Conservation (phyloP, 192 early-diverging fungal genomes). For the Spizellomyces punctatus region DNA sequence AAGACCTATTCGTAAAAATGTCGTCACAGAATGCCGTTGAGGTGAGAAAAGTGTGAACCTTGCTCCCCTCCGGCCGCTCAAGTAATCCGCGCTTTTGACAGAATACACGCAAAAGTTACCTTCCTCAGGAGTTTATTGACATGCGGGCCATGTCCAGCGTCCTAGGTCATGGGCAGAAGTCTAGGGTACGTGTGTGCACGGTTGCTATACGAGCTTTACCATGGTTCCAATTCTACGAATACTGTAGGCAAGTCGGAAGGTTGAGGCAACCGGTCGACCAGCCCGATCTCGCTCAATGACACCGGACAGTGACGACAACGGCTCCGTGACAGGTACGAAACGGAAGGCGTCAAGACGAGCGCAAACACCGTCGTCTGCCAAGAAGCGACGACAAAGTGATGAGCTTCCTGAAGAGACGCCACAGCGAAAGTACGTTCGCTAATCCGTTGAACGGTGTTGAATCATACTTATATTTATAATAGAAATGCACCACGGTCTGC, state of each 20-base stretch:
- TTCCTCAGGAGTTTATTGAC: too few species aligned
- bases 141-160: too few species aligned
- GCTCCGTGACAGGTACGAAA: slow-evolving; percentile 5
- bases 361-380: not conserved
- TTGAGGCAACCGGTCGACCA: too few species aligned
- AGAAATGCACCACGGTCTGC: slow-evolving; percentile 27
- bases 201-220: too few species aligned
- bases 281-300: too few species aligned
- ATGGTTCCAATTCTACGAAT: too few species aligned
- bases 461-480: not conserved
- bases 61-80: slow-evolving; percentile 5
- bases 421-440: not conserved
- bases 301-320: not conserved
- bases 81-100: not conserved
- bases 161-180: too few species aligned
- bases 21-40: slow-evolving; percentile 31
- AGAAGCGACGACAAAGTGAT: not conserved
- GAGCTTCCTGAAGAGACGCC: not conserved
- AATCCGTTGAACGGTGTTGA: too few species aligned
- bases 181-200: too few species aligned
- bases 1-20: slow-evolving; percentile 66
- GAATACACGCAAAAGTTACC: not conserved
- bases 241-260: too few species aligned
- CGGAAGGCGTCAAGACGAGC: slow-evolving; percentile 13
- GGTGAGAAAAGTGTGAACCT: slow-evolving; percentile 13